Conservation (phyloP, 2,329 filamentous ascomycete genomes). For the Fusarium udum region DNA sequence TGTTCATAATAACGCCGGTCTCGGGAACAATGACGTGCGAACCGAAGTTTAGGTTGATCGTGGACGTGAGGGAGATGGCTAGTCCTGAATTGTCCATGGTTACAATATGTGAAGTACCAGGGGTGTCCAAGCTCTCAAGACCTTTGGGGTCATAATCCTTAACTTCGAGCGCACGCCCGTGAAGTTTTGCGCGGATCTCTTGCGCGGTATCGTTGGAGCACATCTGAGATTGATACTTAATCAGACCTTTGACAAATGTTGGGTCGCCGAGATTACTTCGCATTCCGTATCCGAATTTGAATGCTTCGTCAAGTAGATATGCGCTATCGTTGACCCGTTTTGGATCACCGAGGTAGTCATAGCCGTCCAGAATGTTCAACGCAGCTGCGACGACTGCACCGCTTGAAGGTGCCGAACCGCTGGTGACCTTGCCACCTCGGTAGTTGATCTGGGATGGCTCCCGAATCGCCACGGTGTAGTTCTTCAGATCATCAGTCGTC, state of each 20-base stretch:
- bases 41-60: conserved; percentile 83
- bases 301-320: conserved; percentile 84
- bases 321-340: conserved; percentile 68
- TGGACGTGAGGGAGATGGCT: conserved; percentile 80
- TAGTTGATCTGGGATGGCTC: conserved; percentile 70
- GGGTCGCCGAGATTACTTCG: conserved; percentile 81
- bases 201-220: conserved; percentile 71
- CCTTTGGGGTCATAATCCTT: conserved; percentile 57
- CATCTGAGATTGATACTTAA: conserved; percentile 69
- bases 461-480: conserved; percentile 75
- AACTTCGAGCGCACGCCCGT: conserved; percentile 52
- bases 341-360: conserved; percentile 68
- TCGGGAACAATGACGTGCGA: conserved; percentile 80
- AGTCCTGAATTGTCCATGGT: conserved; percentile 75
- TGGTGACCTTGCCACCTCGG: conserved; percentile 74
- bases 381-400: conserved; percentile 77
- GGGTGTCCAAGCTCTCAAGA: conserved; percentile 64
- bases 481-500: conserved; percentile 75
- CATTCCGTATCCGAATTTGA: conserved; percentile 82
- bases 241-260: conserved; percentile 68
- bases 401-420: conserved; percentile 75
- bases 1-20: conserved; percentile 79
- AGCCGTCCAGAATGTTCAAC: conserved; percentile 79
- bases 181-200: conserved; percentile 58
- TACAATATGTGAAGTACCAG: conserved; percentile 74